Conservation (phyloP, 2,329 filamentous ascomycete genomes). For the Calonectria ilicicola region DNA sequence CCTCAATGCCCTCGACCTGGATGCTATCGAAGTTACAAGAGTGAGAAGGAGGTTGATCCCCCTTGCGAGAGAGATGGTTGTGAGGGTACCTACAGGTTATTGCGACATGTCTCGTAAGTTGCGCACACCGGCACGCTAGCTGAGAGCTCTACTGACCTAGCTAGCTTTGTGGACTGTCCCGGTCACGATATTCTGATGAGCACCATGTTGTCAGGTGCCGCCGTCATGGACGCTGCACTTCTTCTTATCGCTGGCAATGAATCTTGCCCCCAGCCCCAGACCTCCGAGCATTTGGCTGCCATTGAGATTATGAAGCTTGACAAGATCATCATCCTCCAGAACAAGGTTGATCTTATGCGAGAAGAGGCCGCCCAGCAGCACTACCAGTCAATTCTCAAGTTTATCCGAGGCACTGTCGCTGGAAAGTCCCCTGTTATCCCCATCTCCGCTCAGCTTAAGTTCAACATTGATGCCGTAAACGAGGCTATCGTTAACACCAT, state of each 20-base stretch:
- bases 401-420: conserved; percentile 96
- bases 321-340: conserved; percentile 99
- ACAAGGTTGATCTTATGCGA: conserved; percentile 99
- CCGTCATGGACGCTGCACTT: conserved; percentile 98
- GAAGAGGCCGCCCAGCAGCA: conserved; percentile 94
- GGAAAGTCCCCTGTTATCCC: conserved; percentile 96
- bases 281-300: conserved; percentile 96
- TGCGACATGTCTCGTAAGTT: conserved; percentile 92
- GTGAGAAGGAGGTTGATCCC: conserved; percentile 98
- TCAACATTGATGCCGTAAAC: conserved; percentile 99
- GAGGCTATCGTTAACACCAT: conserved; percentile 96
- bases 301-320: conserved; percentile 99
- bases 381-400: conserved; percentile 97
- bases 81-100: conserved; percentile 84
- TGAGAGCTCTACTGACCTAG: conserved; percentile 31
- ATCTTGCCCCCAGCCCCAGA: conserved; percentile 97
- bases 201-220: conserved; percentile 99
- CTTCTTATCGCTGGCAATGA: conserved; percentile 98
- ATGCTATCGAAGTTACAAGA: conserved; percentile 98
- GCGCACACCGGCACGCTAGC: not conserved
- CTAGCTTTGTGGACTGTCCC: conserved; percentile 95
- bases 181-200: conserved; percentile 99
- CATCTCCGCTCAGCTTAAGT: conserved; percentile 97
- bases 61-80: conserved; percentile 96
- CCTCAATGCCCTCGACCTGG: conserved; percentile 89